Evolutionary conservation across 495 filamentous ascomycete species (phyloP), one percentile per base, ranked within the genome.

Genomic region (Astrocystis sublimbata): DNA sequence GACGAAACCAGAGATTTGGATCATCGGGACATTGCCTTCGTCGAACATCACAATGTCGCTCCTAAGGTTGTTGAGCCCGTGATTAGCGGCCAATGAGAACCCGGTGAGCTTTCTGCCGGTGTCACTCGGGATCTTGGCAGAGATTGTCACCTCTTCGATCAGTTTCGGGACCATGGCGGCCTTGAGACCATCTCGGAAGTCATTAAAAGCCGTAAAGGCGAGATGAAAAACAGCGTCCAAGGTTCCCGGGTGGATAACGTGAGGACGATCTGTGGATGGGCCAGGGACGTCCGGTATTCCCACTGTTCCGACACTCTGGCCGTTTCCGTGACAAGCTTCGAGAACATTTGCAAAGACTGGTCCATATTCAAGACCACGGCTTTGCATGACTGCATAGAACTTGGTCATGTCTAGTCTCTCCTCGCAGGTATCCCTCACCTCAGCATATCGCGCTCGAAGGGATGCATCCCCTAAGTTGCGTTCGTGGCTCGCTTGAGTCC

Each of bases 231-330:
- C 67, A 0, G 70, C 70, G 57, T 80, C 79, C 2, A 81, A 46
- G 0, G 80, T 81, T 0, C 76, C 75, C 0, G 83, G 83, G 51
- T 85, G 82, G 17, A 84, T 71, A 12, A 84, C 28, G 52, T 78
- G 78, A 2, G 66, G 65, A 12, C 65, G 67, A 72, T 43, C 17
- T 43, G 40, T 17, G 12, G 15, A 15, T 2, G 40, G 40, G 1
- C 3, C 8, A 8, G 40, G 40, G 12, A 43, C 4, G 6, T 43
- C 40, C 2, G 40, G 40, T 3, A 43, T 43, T 3, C 8, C 3
- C 2, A 56, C 9, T 47, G 50, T 15, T 26, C 50, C 2, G 1
- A 31, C n/a, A 36, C 26, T 35, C 24, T 36, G 2, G 17, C 26
- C 50, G 13, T 53, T 30, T 13, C 50, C 21, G 4, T 52, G 33